phyloP scores from a whole-genome alignment of 2,329 filamentous ascomycete genomes.

The Akanthomyces uredinophilus region DNA sequence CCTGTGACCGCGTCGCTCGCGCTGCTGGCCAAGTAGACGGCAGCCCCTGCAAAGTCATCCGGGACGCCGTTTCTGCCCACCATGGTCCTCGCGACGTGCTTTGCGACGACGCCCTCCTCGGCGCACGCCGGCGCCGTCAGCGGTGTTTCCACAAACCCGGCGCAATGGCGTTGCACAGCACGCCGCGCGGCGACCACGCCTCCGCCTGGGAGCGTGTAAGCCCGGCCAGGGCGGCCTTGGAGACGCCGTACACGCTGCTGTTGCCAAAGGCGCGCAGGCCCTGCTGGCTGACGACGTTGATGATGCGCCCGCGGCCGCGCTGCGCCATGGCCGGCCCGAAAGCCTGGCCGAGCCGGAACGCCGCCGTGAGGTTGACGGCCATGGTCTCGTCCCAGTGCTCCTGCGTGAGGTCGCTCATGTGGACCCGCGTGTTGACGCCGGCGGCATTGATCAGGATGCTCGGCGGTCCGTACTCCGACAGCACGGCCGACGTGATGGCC shows the following conservation, averaged over 20 bases:
- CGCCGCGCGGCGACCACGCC: constrained; percentile 29
- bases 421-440: constrained; percentile 26
- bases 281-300: constrained; percentile 31
- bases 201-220: constrained; percentile 31
- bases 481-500: constrained; percentile 20
- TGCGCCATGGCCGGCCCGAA: constrained; percentile 30
- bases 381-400: constrained; percentile 28
- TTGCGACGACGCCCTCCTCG: constrained; percentile 19
- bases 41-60: constrained; percentile 28
- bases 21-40: constrained; percentile 26
- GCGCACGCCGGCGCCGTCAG: constrained; percentile 22
- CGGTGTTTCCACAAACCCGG: constrained; percentile 28
- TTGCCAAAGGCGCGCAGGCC: constrained; percentile 28
- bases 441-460: constrained; percentile 32
- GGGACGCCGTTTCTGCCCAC: constrained; percentile 27
- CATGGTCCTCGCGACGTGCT: constrained; percentile 27
- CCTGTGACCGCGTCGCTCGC: constrained; percentile 29
- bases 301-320: constrained; percentile 28
- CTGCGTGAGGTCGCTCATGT: constrained; percentile 25
- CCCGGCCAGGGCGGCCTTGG: constrained; percentile 27
- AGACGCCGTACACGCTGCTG: constrained; percentile 30
- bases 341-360: constrained; percentile 27
- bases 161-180: constrained; percentile 30
- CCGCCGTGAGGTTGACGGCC: constrained; percentile 29
- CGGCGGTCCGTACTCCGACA: constrained; percentile 20